A percentile compares a stretch with the other conserved stretches of the same genome.
Conservation (phyloP, 192 early-diverging fungal genomes). For the Coemansia sp. region DNA sequence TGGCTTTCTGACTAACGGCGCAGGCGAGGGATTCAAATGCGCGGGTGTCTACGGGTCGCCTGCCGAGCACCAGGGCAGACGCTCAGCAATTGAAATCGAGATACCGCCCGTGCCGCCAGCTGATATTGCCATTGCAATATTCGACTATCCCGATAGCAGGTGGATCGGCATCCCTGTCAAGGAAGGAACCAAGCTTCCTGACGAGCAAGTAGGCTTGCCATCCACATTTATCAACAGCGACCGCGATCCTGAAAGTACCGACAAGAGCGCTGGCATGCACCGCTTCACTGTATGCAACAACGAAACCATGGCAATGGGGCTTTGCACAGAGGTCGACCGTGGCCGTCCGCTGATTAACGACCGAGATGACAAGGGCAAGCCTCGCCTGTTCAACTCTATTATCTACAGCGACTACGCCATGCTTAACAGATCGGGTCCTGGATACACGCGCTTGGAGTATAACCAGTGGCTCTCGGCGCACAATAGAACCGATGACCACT, state of each 20-base stretch:
- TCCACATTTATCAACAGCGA: constrained; percentile 21
- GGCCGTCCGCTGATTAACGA: constrained; percentile 64
- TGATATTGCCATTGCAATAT: constrained; percentile 42
- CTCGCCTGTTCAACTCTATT: constrained; percentile 37
- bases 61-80: constrained; percentile 17
- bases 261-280: constrained; percentile 17
- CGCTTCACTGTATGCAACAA: constrained; percentile 58
- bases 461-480: constrained; percentile 30
- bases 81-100: constrained; percentile 40
- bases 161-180: constrained; percentile 52
- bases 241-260: constrained; percentile 7
- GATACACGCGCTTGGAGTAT: constrained; percentile 42
- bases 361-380: constrained; percentile 36
- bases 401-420: constrained; percentile 53
- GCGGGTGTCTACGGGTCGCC: constrained; percentile 48
- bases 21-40: constrained; percentile 51
- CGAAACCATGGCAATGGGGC: constrained; percentile 55
- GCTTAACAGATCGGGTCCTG: constrained; percentile 40
- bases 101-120: constrained; percentile 49
- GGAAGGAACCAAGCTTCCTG: constrained; percentile 36
- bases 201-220: constrained; percentile 32
- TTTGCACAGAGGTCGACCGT: constrained; percentile 58
- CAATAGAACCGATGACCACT: constrained; percentile 34
- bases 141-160: constrained; percentile 46
- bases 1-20: constrained; percentile 42